Percentiles rank a stretch among this genome's conserved stretches.
Conservation (phyloP, 768 basidiomycete species). For the Phaeotremella skinneri region DNA sequence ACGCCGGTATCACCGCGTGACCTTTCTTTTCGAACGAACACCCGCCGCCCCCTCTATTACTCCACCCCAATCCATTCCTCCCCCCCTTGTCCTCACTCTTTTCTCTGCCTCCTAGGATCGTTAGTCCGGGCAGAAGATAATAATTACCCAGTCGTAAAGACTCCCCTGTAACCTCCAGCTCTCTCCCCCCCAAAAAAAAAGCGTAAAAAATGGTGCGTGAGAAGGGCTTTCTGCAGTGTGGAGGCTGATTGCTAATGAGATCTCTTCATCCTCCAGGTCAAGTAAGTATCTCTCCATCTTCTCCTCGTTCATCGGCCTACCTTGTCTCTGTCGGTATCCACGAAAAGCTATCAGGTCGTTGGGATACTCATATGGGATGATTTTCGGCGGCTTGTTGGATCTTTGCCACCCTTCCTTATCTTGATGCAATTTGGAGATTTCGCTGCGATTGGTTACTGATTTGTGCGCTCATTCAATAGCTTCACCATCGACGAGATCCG, state of each 20-base stretch:
- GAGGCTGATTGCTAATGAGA: constrained; percentile 25
- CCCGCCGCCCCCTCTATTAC: background rate
- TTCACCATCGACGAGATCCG: constrained; percentile 54
- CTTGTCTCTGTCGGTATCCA: background rate
- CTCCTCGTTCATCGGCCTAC: background rate
- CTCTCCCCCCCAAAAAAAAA: constrained; percentile 20
- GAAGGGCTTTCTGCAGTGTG: background rate
- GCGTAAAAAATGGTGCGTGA: constrained; percentile 43
- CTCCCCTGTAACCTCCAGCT: background rate
- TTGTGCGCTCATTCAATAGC: constrained; percentile 19
- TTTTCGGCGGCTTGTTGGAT: background rate
- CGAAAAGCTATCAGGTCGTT: background rate
- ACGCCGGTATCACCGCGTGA: background rate
- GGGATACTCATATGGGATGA: background rate
- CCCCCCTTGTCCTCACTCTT: background rate
- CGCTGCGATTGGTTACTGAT: constrained; percentile 5
- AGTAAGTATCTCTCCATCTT: constrained; percentile 29
- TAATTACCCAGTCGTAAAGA: background rate
- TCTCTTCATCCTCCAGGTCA: constrained; percentile 29
- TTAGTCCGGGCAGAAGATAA: background rate
- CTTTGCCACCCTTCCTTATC: background rate
- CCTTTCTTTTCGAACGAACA: background rate
- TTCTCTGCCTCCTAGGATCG: background rate
- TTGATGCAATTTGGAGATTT: background rate
- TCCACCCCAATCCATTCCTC: background rate